Conservation (phyloP, 2,329 filamentous ascomycete species). For the Daldinia sp. region DNA sequence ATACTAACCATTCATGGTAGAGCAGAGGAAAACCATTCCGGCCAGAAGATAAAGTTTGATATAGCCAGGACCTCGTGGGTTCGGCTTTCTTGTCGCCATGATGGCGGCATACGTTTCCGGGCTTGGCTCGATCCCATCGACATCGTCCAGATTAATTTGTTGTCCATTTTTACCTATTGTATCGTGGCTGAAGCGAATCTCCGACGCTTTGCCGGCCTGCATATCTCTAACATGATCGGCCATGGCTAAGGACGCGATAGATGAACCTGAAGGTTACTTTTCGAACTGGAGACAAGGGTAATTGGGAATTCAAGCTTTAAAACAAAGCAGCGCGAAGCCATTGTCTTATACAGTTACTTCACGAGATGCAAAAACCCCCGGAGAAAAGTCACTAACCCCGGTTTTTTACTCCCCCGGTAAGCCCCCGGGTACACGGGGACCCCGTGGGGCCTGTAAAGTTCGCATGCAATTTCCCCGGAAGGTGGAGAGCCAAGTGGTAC, state of each 20-base stretch:
- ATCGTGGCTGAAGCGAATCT: slow-evolving; percentile 29
- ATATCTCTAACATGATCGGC: slow-evolving; percentile 21
- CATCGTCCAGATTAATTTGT: slow-evolving; percentile 17
- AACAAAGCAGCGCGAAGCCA: neutral
- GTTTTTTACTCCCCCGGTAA: slow-evolving; percentile 16
- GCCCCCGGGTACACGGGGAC: slow-evolving; percentile 19
- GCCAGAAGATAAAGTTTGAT: slow-evolving; percentile 50
- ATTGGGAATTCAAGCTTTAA: neutral
- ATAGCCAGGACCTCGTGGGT: slow-evolving; percentile 50
- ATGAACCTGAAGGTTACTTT: neutral
- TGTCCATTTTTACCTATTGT: slow-evolving; percentile 21
- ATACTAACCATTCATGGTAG: slow-evolving; percentile 56
- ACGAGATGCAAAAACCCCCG: neutral
- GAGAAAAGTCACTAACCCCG: slow-evolving; percentile 13
- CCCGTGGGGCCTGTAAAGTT: slow-evolving; percentile 30
- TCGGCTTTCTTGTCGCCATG: slow-evolving; percentile 50
- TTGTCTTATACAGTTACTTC: slow-evolving; percentile 28
- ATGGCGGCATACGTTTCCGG: slow-evolving; percentile 51
- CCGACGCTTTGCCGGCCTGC: slow-evolving; percentile 3
- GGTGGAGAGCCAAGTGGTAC: slow-evolving; percentile 12
- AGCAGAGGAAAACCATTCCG: slow-evolving; percentile 51
- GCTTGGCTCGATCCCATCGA: slow-evolving; percentile 34
- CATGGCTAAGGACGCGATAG: slow-evolving; percentile 17
- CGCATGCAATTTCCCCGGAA: slow-evolving; percentile 15
- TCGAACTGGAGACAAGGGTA: neutral